Evolutionary conservation across 2,329 filamentous ascomycete species (phyloP), one percentile per base, ranked within the genome.

Genomic region (Exserohilum turcica): DNA sequence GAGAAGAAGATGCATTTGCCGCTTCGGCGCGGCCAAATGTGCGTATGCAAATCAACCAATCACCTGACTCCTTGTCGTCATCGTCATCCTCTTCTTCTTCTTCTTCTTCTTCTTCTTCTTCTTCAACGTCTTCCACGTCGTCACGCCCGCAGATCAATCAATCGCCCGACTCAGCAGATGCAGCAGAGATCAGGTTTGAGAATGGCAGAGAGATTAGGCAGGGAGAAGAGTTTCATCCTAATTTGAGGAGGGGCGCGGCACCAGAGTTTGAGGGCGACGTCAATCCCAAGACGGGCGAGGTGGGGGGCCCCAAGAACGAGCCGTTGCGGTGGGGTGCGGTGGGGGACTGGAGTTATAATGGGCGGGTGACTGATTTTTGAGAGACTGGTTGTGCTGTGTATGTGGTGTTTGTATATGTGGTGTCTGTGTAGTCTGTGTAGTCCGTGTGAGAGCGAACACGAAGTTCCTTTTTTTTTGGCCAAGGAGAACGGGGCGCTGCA

Each of bases 281-380:
- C 49, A 97, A 99, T 74, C 94, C 94, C 2, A 89, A 88, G 80
- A 99, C 94, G 1, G 94, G 94, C 19, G 94, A 99, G 81, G 86
- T 97, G 9, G 94, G 94, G 5, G 94, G 94, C 1, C 94, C 94
- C 5, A 99, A 97, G 86, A 97, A 96, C 71, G 93, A 99, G 77
- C 94, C 94, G 45, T 71, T 97, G 71, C 80, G 92, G 65, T 97
- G 93, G 93, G 92, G 92, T 0, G 79, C 82, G 15, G 72, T 67
- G 0, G 87, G 90, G 1, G 87, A 90, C 72, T 99, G 92, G 89
- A 97, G 91, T 74, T 99, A 90, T 75, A 97, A 97, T 75, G 94
- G 94, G 40, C 81, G 93, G 59, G 92, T 95, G 48, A 97, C 93
- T 19, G 94, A 99, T 76, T 99, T 99, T 50, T 75, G 58, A 48